Evolutionary conservation across 495 filamentous ascomycete genomes (phyloP).

Genomic region (Tuber aestivum): DNA sequence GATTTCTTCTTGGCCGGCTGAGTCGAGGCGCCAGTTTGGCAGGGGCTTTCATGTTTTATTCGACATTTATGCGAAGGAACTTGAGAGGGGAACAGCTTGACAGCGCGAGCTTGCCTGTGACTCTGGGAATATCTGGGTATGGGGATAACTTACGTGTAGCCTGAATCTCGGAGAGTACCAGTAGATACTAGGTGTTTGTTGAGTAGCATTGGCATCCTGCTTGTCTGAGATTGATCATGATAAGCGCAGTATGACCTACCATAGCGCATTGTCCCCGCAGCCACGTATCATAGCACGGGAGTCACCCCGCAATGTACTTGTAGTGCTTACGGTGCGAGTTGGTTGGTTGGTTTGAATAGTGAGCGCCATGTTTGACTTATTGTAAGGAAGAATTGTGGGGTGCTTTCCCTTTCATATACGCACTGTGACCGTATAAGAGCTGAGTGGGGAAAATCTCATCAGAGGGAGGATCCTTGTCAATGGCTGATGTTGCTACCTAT

Average conservation of each 20-base stretch:
- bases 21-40: conserved; percentile 2
- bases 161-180: not conserved
- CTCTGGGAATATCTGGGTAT: not conserved
- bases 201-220: not conserved
- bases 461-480: not conserved
- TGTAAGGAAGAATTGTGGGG: too few species aligned
- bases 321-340: not conserved
- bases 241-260: not conserved
- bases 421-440: not conserved
- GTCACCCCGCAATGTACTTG: not conserved
- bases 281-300: not conserved
- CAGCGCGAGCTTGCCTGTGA: not conserved
- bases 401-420: not conserved
- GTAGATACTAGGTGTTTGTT: not conserved
- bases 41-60: not conserved
- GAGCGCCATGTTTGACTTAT: not conserved
- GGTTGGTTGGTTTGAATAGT: not conserved
- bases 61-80: not conserved
- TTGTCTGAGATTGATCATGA: not conserved
- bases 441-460: not conserved
- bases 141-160: not conserved
- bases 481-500: not conserved
- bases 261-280: not conserved
- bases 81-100: not conserved
- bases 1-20: conserved; percentile 4